A percentile compares a stretch with the other conserved stretches of the same genome.
phyloP scores from a whole-genome alignment of 768 basidiomycete species.

The Fistulinella prunicolor region DNA sequence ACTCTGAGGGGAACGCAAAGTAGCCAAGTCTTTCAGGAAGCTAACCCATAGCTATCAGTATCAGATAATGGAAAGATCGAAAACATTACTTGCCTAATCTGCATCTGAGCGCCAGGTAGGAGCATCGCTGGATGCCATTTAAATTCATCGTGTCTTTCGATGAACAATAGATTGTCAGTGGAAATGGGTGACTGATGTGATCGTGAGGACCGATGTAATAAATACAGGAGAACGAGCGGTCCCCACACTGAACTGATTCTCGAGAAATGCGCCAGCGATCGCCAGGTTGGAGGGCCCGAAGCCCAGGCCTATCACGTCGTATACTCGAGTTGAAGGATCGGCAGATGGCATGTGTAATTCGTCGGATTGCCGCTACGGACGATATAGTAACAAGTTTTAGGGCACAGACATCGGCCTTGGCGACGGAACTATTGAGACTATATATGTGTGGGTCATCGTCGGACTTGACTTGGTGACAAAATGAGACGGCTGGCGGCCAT shows the following conservation, averaged over 20 bases:
- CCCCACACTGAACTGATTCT: conserved; percentile 27
- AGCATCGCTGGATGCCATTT: conserved; percentile 59
- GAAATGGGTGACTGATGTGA: conserved; percentile 9
- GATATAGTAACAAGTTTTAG: no score
- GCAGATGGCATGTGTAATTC: conserved; percentile 6
- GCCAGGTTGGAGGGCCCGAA: conserved; percentile 56
- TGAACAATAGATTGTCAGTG: conserved; percentile 39
- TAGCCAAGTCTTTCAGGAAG: conserved; percentile 54
- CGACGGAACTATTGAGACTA: no score
- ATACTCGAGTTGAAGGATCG: conserved; percentile 12
- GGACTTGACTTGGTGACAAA: no score
- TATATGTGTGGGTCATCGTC: no score
- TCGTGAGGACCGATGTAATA: conserved; percentile 1
- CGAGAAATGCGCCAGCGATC: conserved; percentile 47
- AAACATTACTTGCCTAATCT: conserved; percentile 41
- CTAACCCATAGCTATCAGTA: conserved; percentile 24
- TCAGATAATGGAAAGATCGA: background rate
- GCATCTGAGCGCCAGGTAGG: conserved; percentile 50
- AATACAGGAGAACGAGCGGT: background rate
- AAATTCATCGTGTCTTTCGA: conserved; percentile 47
- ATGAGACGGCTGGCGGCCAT: no score
- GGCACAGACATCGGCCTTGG: no score
- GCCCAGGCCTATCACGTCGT: conserved; percentile 49
- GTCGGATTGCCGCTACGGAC: no score
- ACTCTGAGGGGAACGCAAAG: conserved; percentile 48